Conservation (phyloP, 2,329 filamentous ascomycete species). For the Ceratocystis harringtonii region DNA sequence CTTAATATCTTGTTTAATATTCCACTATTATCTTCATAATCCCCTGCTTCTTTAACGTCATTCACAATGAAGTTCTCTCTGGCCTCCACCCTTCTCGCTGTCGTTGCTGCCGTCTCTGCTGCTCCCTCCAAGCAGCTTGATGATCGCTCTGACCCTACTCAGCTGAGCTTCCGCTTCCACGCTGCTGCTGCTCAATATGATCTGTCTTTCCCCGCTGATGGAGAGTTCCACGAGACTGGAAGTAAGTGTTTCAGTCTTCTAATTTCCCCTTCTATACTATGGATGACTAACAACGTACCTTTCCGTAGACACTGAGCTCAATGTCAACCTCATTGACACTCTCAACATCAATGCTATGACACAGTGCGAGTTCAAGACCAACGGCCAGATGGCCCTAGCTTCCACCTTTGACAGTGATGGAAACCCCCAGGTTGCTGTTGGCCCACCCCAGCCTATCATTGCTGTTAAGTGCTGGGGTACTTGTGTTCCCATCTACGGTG, state of each 20-base stretch:
- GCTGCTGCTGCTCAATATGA: conserved; percentile 29
- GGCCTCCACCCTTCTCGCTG: conserved; percentile 9
- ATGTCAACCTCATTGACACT: conserved; percentile 29
- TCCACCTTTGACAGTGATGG: conserved; percentile 23
- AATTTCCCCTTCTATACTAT: not conserved
- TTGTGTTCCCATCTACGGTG: conserved; percentile 29
- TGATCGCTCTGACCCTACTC: conserved; percentile 22
- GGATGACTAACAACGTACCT: conserved; percentile 1
- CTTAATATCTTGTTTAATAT: not conserved
- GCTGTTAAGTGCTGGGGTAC: conserved; percentile 30
- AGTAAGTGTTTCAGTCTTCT: conserved; percentile 22
- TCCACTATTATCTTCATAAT: not conserved
- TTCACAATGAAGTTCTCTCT: conserved; percentile 16
- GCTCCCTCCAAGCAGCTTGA: conserved; percentile 11
- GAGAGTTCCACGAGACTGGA: conserved; percentile 24
- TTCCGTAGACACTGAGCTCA: conserved; percentile 26
- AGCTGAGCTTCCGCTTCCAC: conserved; percentile 31
- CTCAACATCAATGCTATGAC: conserved; percentile 30
- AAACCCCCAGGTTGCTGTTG: conserved; percentile 29
- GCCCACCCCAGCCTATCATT: conserved; percentile 31
- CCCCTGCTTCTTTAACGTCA: not conserved
- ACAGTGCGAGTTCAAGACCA: conserved; percentile 32
- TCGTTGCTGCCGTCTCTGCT: conserved; percentile 12
- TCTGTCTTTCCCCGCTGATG: conserved; percentile 30
- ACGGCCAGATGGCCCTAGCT: conserved; percentile 20